phyloP scores from a whole-genome alignment of 495 filamentous ascomycete genomes.

The Tricharina praecox region DNA sequence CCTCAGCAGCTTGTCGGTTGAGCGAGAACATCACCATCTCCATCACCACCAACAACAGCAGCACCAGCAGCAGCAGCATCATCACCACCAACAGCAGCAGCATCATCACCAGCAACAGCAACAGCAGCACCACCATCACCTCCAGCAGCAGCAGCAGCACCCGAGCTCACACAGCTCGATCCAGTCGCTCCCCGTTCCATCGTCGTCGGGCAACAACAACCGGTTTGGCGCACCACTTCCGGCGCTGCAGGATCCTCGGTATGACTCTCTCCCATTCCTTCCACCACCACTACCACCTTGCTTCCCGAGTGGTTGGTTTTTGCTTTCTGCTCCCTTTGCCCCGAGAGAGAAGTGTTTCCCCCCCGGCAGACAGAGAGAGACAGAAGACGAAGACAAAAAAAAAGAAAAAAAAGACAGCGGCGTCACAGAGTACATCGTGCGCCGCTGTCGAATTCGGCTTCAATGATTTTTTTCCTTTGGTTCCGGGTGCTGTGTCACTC shows the following conservation, averaged over 20 bases:
- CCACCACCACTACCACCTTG: no score
- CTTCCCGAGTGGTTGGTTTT: background rate
- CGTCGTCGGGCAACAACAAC: slow-evolving; percentile 19
- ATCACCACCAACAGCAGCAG: slow-evolving; percentile 9
- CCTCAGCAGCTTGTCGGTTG: slow-evolving; percentile 26
- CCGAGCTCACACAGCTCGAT: slow-evolving; percentile 26
- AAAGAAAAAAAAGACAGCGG: no score
- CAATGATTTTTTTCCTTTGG: no score
- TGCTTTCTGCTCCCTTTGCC: background rate
- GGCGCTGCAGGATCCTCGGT: slow-evolving; percentile 26
- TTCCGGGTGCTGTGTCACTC: no score
- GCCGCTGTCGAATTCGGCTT: no score
- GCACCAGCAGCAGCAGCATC: slow-evolving; percentile 19
- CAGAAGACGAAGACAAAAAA: no score
- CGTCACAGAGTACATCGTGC: no score
- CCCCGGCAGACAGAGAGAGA: no score
- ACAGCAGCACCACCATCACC: slow-evolving; percentile 2
- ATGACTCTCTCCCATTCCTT: slow-evolving; percentile 10
- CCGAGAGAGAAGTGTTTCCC: background rate
- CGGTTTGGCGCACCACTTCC: slow-evolving; percentile 26
- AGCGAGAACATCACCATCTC: slow-evolving; percentile 18
- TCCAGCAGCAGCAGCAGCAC: slow-evolving; percentile 15
- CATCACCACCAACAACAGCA: slow-evolving; percentile 13
- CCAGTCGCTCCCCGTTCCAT: slow-evolving; percentile 27
- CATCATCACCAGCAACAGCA: slow-evolving; percentile 23